These are phyloP conservation scores for Paspalum notatum DNA, from an alignment of 176 grass and related monocot species.

Conservation along the genomic window DNA sequence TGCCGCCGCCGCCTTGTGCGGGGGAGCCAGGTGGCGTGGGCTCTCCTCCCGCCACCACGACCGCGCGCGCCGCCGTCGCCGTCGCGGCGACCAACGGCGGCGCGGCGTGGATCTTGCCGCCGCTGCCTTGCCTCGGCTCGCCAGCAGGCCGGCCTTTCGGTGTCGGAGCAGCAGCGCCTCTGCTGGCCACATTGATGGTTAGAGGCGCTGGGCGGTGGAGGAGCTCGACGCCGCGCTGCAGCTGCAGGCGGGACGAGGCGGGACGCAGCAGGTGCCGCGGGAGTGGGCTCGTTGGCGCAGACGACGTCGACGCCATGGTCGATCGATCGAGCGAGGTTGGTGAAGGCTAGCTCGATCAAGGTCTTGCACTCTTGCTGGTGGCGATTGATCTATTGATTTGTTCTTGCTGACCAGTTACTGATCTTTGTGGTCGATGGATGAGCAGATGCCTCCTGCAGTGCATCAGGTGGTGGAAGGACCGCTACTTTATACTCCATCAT, in stretches of 20 bases:
- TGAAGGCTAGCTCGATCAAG: neutral
- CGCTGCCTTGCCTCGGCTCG: neutral
- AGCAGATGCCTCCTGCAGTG: neutral
- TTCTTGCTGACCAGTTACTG: neutral
- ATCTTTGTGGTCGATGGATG: too few relatives aligned
- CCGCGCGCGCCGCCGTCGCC: too few relatives aligned
- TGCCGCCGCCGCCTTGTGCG: neutral
- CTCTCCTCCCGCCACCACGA: neutral
- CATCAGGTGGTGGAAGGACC: neutral
- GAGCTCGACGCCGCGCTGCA: neutral
- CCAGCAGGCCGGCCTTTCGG: neutral
- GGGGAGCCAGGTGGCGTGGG: neutral
- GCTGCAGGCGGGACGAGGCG: neutral
- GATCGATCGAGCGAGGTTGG: neutral
- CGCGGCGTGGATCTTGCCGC: too few relatives aligned
- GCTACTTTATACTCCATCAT: neutral
- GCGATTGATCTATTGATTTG: neutral
- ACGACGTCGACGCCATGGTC: conserved; percentile 5
- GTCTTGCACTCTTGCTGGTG: neutral
- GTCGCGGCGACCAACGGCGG: too few relatives aligned
- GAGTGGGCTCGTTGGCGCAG: neutral
- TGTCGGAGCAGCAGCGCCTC: neutral
- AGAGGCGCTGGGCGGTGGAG: neutral
- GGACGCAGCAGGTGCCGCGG: neutral
- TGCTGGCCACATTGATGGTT: neutral